Percentiles rank a stretch among this genome's conserved stretches.
Conservation (phyloP, 108 stramenopile genomes). For the Conticribra weissflogii region DNA sequence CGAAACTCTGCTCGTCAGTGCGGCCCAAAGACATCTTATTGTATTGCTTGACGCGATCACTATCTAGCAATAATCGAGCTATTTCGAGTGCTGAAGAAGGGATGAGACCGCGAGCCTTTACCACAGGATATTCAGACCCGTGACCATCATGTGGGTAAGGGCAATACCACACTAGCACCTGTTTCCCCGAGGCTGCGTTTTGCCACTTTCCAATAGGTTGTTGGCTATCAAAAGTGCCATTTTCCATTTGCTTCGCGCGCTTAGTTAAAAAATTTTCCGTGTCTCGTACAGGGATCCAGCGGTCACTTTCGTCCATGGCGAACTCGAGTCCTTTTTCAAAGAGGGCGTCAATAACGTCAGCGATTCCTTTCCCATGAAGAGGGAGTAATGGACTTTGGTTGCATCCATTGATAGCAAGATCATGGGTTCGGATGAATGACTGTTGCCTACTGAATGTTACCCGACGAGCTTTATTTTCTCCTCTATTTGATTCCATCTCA, state of each 20-base stretch:
- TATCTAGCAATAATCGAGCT: conserved; percentile 45
- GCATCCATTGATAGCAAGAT: conserved; percentile 16
- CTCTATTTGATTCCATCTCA: background rate
- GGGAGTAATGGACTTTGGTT: conserved; percentile 20
- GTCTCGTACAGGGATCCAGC: conserved; percentile 57
- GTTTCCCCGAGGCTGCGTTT: conserved; percentile 41
- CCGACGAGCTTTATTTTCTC: background rate
- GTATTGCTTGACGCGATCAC: conserved; percentile 37
- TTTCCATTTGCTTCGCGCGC: conserved; percentile 13
- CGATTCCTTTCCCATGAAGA: conserved; percentile 13
- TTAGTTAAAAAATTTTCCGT: conserved; percentile 52
- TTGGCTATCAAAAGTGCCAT: conserved; percentile 17
- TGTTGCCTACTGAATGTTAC: conserved; percentile 22
- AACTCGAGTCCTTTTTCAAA: conserved; percentile 48
- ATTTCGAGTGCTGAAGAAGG: conserved; percentile 35
- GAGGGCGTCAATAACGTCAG: conserved; percentile 48
- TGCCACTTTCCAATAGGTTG: conserved; percentile 36
- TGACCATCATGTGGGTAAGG: conserved; percentile 39
- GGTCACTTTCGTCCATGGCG: conserved; percentile 66
- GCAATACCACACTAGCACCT: conserved; percentile 48
- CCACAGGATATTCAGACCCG: conserved; percentile 52
- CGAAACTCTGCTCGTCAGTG: conserved; percentile 42
- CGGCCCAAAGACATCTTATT: conserved; percentile 56
- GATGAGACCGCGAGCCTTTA: conserved; percentile 46
- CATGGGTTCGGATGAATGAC: conserved; percentile 50